These are phyloP conservation scores for Spathaspora sp. DNA, from an alignment of 1,139 yeast genomes.

Conservation along the genomic window DNA sequence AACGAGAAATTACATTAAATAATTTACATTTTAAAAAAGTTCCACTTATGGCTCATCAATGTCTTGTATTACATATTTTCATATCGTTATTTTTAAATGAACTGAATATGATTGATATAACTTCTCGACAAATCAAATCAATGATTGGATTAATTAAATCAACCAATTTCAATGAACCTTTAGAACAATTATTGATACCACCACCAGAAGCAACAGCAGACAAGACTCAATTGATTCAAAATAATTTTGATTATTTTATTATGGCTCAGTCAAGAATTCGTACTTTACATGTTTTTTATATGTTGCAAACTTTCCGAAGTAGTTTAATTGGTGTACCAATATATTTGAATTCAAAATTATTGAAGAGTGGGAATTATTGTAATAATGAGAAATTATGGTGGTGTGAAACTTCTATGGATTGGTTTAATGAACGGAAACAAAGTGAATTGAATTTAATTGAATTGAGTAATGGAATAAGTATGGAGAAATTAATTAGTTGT, in stretches of 20 bases:
- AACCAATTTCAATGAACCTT: slow-evolving; percentile 71
- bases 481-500: slow-evolving; percentile 40
- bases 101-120: slow-evolving; percentile 66
- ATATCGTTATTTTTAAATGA: slow-evolving; percentile 84
- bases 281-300: slow-evolving; percentile 76
- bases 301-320: slow-evolving; percentile 69
- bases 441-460: slow-evolving; percentile 39
- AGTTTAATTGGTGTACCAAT: slow-evolving; percentile 61
- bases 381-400: slow-evolving; percentile 69
- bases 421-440: slow-evolving; percentile 42
- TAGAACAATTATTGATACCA: slow-evolving; percentile 61
- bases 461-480: slow-evolving; percentile 56
- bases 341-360: slow-evolving; percentile 55
- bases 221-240: slow-evolving; percentile 20
- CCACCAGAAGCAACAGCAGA: slow-evolving; percentile 37
- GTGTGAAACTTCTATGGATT: slow-evolving; percentile 53
- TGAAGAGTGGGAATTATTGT: slow-evolving; percentile 77
- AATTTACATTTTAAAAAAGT: slow-evolving; percentile 58
- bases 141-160: slow-evolving; percentile 77
- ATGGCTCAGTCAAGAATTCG: slow-evolving; percentile 82
- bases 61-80: slow-evolving; percentile 76
- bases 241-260: slow-evolving; percentile 71
- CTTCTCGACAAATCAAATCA: slow-evolving; percentile 73
- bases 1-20: slow-evolving; percentile 48
- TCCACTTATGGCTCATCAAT: slow-evolving; percentile 88